These are phyloP conservation scores for Cucurbitaria berberidis DNA, from an alignment of 2,329 filamentous ascomycete species.

Conservation along the genomic window DNA sequence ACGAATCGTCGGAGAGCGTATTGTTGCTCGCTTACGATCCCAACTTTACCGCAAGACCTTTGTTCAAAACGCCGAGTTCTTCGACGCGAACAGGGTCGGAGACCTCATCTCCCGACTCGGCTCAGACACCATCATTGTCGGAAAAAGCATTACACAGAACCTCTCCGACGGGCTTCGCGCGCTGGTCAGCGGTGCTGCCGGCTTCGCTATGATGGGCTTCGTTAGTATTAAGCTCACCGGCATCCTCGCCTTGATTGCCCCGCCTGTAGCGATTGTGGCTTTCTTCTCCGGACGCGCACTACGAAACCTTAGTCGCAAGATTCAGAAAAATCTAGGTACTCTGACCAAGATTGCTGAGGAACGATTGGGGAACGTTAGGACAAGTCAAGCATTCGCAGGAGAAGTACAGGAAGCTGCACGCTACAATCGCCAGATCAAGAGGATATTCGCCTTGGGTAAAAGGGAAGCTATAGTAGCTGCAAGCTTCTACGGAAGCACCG, in stretches of 20 bases:
- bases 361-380: constrained; percentile 94
- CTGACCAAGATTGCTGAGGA: constrained; percentile 98
- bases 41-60: constrained; percentile 91
- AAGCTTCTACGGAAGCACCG: constrained; percentile 85
- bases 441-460: constrained; percentile 88
- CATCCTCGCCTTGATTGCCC: constrained; percentile 84
- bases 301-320: constrained; percentile 85
- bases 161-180: constrained; percentile 93
- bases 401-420: constrained; percentile 88
- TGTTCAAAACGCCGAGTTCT: constrained; percentile 98
- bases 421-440: constrained; percentile 90
- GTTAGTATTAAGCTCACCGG: constrained; percentile 90
- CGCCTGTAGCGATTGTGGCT: constrained; percentile 86
- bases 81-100: constrained; percentile 95
- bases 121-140: constrained; percentile 96
- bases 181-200: constrained; percentile 86
- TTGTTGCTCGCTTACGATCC: constrained; percentile 87
- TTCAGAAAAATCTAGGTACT: constrained; percentile 91
- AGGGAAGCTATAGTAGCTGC: constrained; percentile 87
- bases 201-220: constrained; percentile 93
- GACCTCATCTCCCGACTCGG: constrained; percentile 95
- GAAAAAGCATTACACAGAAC: constrained; percentile 98
- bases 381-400: constrained; percentile 93
- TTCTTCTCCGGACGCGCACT: constrained; percentile 92
- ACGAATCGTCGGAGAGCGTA: constrained; percentile 91